Conservation (phyloP, 2,329 filamentous ascomycete genomes). For the Cercospora sp. region DNA sequence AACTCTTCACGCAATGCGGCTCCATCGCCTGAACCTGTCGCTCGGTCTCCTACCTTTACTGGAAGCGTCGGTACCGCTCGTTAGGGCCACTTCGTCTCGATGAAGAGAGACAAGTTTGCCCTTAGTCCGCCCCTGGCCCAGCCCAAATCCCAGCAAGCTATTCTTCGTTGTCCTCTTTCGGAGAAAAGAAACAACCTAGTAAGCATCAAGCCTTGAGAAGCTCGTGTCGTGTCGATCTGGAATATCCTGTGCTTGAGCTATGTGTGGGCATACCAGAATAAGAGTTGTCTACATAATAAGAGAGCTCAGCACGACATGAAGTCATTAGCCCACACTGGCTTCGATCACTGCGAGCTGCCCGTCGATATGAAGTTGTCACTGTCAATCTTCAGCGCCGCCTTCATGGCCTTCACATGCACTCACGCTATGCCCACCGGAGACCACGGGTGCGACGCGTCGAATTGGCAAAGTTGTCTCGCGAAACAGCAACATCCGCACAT, state of each 20-base stretch:
- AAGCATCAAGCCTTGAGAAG: background rate
- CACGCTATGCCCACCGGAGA: background rate
- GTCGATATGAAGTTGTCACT: background rate
- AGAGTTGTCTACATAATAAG: too few species aligned
- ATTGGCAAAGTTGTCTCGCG: background rate
- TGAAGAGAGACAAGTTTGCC: background rate
- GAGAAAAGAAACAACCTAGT: background rate
- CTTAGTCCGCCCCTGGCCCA: background rate
- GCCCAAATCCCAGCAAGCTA: background rate
- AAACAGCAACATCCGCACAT: background rate
- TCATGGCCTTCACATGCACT: background rate
- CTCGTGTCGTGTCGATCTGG: background rate
- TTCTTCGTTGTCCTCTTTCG: background rate
- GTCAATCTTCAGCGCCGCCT: background rate
- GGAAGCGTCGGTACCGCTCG: background rate
- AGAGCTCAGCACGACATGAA: background rate
- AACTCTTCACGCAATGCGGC: background rate
- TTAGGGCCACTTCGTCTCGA: background rate
- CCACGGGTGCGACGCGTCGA: background rate
- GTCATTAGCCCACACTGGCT: background rate
- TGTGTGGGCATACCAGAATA: background rate
- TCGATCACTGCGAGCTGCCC: background rate
- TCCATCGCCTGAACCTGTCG: background rate
- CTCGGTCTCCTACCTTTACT: background rate
- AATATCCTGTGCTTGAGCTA: background rate